Evolutionary conservation across 805 yeast species (phyloP).

Genomic region (Candida chauliodis): DNA sequence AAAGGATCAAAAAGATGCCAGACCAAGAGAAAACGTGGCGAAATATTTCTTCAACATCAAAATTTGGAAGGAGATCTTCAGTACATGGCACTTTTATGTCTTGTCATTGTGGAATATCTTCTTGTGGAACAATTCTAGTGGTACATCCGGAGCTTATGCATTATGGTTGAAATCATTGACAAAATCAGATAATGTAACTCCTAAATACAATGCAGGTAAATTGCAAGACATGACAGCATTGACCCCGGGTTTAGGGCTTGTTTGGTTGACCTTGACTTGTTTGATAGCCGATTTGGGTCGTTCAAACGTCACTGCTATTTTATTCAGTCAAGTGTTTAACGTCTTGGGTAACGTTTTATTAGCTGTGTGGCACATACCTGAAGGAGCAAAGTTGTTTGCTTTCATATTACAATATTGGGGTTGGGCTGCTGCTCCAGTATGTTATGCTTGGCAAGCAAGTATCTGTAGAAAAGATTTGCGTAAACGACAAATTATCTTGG

Average conservation of each 20-base stretch:
- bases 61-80: conserved; percentile 51
- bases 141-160: conserved; percentile 37
- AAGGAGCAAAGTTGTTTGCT: conserved; percentile 62
- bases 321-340: conserved; percentile 52
- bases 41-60: conserved; percentile 37
- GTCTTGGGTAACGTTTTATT: conserved; percentile 51
- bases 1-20: conserved; percentile 19
- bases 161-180: conserved; percentile 51
- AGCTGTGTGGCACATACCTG: conserved; percentile 58
- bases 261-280: conserved; percentile 37
- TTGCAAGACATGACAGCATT: conserved; percentile 43
- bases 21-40: conserved; percentile 18
- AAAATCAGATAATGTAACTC: conserved; percentile 18
- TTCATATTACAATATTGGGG: conserved; percentile 57
- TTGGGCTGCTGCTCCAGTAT: conserved; percentile 61
- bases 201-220: conserved; percentile 28
- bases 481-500: conserved; percentile 53
- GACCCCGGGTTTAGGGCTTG: conserved; percentile 42
- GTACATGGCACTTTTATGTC: conserved; percentile 60
- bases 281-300: conserved; percentile 38
- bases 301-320: conserved; percentile 53
- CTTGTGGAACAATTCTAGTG: conserved; percentile 61
- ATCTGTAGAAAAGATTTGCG: conserved; percentile 55
- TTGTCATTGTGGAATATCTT: conserved; percentile 52
- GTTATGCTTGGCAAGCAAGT: conserved; percentile 57